phyloP scores from a whole-genome alignment of 805 yeast genomes.

The Saccharomycopsis schoenii region DNA sequence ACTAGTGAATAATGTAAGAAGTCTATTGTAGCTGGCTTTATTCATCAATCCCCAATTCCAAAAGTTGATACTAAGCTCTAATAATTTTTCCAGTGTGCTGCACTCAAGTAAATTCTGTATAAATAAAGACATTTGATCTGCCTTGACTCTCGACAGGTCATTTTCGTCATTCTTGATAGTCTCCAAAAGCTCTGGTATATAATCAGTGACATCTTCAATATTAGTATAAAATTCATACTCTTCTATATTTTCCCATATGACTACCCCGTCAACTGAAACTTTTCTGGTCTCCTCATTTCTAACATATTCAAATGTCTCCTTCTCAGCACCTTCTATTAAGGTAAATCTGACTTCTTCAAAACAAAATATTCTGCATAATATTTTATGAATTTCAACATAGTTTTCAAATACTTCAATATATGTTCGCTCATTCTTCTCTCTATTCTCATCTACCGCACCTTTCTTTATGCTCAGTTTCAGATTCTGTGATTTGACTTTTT shows the following conservation, averaged over 20 bases:
- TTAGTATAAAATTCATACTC: conserved; percentile 55
- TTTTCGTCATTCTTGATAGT: not conserved
- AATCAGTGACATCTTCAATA: conserved; percentile 30
- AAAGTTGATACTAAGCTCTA: conserved; percentile 36
- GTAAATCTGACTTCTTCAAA: conserved; percentile 19
- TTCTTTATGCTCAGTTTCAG: not conserved
- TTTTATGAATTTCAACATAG: conserved; percentile 29
- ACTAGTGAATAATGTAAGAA: conserved; percentile 46
- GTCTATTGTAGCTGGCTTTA: conserved; percentile 59
- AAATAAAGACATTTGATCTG: conserved; percentile 31
- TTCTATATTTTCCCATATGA: conserved; percentile 30
- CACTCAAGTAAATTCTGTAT: conserved; percentile 34
- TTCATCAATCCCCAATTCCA: conserved; percentile 47
- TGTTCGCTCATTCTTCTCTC: not conserved
- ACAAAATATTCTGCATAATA: conserved; percentile 22
- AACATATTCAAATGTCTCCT: conserved; percentile 20
- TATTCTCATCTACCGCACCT: not conserved
- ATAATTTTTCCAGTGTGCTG: conserved; percentile 39
- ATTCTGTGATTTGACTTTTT: not conserved
- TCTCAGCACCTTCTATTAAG: conserved; percentile 21
- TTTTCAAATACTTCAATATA: not conserved
- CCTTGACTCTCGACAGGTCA: conserved; percentile 1
- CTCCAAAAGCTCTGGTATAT: not conserved
- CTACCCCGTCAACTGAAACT: not conserved
- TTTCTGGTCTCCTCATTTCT: conserved; percentile 4